Percentiles rank a stretch among this genome's conserved stretches.
phyloP scores from a whole-genome alignment of 306 rosid species.

The Acacia acuminata region DNA sequence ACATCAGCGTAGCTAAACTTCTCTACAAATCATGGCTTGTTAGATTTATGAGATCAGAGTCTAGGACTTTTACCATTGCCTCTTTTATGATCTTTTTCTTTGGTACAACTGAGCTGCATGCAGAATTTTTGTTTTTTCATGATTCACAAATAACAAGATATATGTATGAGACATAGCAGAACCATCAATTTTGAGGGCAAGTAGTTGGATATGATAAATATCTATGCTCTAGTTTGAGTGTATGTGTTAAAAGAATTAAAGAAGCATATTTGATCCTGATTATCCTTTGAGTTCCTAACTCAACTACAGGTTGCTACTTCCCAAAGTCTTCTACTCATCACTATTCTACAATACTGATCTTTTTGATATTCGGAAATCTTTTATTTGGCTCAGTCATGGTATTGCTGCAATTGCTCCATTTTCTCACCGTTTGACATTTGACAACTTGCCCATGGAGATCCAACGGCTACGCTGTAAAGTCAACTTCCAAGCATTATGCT shows the following conservation, averaged over 20 bases:
- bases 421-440: slow-evolving; percentile 92
- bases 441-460: slow-evolving; percentile 85
- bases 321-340: background rate
- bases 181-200: background rate
- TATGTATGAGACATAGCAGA: background rate
- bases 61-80: background rate
- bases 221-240: background rate
- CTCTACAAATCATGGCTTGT: background rate
- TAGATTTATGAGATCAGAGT: background rate
- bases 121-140: background rate
- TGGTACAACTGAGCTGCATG: background rate
- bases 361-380: slow-evolving; percentile 23
- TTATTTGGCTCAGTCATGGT: slow-evolving; percentile 64
- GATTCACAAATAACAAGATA: background rate
- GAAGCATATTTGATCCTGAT: background rate
- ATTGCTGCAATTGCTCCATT: slow-evolving; percentile 95
- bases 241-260: background rate
- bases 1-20: background rate
- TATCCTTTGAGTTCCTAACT: background rate
- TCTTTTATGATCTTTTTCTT: background rate
- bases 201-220: background rate
- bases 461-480: slow-evolving; percentile 93
- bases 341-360: slow-evolving; percentile 1
- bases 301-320: background rate
- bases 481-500: slow-evolving; percentile 84